Percentiles rank a stretch among this genome's conserved stretches.
Conservation (phyloP, 2,329 filamentous ascomycete genomes). For the Stemphylium lycopersici region DNA sequence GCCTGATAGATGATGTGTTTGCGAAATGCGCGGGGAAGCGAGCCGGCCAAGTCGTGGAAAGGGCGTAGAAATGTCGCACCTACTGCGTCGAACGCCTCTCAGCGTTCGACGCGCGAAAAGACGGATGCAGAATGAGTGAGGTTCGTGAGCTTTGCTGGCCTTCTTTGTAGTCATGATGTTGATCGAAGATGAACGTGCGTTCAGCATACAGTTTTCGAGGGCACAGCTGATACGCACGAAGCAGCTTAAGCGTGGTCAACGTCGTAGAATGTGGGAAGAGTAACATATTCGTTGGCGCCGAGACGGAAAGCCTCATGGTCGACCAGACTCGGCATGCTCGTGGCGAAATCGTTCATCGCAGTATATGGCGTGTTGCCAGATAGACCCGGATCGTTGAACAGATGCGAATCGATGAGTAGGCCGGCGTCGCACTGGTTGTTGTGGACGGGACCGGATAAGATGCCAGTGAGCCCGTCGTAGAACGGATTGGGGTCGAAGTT, state of each 20-base stretch:
- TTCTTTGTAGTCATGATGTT: background rate
- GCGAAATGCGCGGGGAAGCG: too few relatives aligned
- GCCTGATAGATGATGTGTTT: too few relatives aligned
- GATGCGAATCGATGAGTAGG: background rate
- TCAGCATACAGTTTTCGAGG: background rate
- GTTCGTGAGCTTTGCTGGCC: background rate
- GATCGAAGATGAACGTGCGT: background rate
- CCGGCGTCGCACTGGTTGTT: background rate
- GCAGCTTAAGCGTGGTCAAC: background rate
- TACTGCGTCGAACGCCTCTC: too few relatives aligned
- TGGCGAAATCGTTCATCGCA: background rate
- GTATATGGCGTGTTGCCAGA: background rate
- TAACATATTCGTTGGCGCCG: slow-evolving; percentile 28
- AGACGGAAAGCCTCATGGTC: slow-evolving; percentile 19
- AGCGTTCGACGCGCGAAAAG: background rate
- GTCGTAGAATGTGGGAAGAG: slow-evolving; percentile 21
- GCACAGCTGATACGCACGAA: background rate
- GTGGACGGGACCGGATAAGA: background rate
- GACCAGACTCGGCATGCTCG: background rate
- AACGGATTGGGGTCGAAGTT: slow-evolving; percentile 1
- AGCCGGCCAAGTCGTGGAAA: too few relatives aligned
- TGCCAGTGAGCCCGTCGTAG: slow-evolving; percentile 6
- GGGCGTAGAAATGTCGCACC: too few relatives aligned
- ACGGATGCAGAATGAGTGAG: background rate
- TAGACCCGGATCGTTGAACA: background rate